Evolutionary conservation across 495 filamentous ascomycete species (phyloP).

Genomic region (Staphylotrichum longicolle): DNA sequence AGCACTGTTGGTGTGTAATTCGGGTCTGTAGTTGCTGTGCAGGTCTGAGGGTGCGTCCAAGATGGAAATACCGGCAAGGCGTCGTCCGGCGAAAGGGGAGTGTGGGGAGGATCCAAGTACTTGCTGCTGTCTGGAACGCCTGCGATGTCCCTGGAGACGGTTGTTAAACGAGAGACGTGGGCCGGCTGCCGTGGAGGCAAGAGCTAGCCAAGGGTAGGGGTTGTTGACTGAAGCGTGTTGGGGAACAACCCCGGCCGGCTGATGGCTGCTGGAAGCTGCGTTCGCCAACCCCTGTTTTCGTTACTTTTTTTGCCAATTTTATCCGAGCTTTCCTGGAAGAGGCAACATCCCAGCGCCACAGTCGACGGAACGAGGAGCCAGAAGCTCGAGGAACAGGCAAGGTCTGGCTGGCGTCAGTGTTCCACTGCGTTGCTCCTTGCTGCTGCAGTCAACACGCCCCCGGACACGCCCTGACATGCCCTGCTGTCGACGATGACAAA

Average conservation of each 20-base stretch:
- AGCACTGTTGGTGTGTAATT: slow-evolving; percentile 13
- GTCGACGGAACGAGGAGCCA: slow-evolving; percentile 18
- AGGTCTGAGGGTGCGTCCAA: neutral
- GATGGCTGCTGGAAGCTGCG: slow-evolving; percentile 9
- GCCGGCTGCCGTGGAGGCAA: neutral
- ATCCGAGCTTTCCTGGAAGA: slow-evolving; percentile 30
- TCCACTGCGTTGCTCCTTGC: neutral
- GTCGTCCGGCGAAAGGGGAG: neutral
- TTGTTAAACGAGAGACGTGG: neutral
- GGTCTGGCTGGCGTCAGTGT: neutral
- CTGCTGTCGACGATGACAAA: neutral
- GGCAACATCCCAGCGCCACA: slow-evolving; percentile 24
- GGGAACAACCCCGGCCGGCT: slow-evolving; percentile 16
- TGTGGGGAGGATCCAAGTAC: neutral
- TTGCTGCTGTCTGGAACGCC: neutral
- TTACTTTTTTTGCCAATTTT: slow-evolving; percentile 18
- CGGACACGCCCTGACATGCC: no score
- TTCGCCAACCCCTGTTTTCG: neutral
- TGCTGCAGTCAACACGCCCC: neutral
- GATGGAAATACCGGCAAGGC: neutral
- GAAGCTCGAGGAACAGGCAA: slow-evolving; percentile 1
- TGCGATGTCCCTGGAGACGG: neutral
- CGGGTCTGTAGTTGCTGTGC: neutral
- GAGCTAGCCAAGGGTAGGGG: slow-evolving; percentile 15
- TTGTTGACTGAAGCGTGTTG: slow-evolving; percentile 11